phyloP scores from a whole-genome alignment of 148 eudicot genomes.

The Rhododendron vialii region DNA sequence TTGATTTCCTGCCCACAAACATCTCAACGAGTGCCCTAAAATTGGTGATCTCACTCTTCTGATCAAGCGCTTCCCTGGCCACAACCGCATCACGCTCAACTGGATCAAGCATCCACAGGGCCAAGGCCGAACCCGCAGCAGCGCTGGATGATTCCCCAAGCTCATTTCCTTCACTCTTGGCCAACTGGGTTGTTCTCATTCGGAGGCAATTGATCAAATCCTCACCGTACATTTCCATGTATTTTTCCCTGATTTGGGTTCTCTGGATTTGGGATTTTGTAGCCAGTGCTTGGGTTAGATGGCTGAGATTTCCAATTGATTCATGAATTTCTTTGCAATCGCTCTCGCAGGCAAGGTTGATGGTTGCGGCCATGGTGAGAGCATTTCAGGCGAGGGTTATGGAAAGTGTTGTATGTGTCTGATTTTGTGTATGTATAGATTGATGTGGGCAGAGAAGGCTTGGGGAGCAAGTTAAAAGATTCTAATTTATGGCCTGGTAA shows the following conservation, averaged over 20 bases:
- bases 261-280: slow-evolving; percentile 27
- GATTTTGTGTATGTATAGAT: background rate
- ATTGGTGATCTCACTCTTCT: slow-evolving; percentile 21
- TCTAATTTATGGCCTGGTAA: background rate
- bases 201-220: slow-evolving; percentile 34
- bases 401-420: background rate
- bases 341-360: slow-evolving; percentile 29
- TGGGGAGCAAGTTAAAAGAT: slow-evolving; percentile 15
- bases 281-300: slow-evolving; percentile 28
- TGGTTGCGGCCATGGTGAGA: slow-evolving; percentile 16
- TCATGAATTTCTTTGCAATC: slow-evolving; percentile 59
- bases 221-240: slow-evolving; percentile 49
- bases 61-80: slow-evolving; percentile 60
- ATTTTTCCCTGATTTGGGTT: slow-evolving; percentile 40
- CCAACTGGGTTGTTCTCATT: background rate
- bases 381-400: background rate
- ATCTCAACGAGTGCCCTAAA: slow-evolving; percentile 56
- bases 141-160: background rate
- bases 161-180: background rate
- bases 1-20: slow-evolving; percentile 70
- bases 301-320: slow-evolving; percentile 26
- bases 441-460: background rate
- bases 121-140: slow-evolving; percentile 17
- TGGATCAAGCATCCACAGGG: slow-evolving; percentile 47
- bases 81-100: slow-evolving; percentile 53